Base-by-base conservation (phyloP, 768 basidiomycete species). In the Rhizopogon vesiculosus region DNA sequence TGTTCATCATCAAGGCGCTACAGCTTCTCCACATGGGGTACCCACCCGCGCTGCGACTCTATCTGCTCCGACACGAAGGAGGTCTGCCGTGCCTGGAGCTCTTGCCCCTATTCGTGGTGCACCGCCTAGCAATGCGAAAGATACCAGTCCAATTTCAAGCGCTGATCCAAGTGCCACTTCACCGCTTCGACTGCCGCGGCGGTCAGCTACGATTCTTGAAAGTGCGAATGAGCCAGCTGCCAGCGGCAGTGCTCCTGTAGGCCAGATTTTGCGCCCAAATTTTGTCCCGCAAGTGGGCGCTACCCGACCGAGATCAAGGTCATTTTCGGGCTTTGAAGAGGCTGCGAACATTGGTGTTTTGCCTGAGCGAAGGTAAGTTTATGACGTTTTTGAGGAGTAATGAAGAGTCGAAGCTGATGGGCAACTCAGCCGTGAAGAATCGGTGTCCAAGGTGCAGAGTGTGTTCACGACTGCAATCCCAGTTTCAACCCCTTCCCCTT, bases 291-390 rank as follows among this genome's bases (percentile, higher is more conserved):
- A 78, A 54, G 74, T 73, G 8, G 74, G 76, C 7, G 74, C 74
- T 3, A 61, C 73, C 8, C 72, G 90, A 6, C 81, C 79, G 13
- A 70, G 80, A 5, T 91, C 90, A 5, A 68, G 89, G 49, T 90
- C 87, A 19, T 92, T 92, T 64, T 91, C 89, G 8, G 86, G 82
- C 3, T 86, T 90, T 68, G 79, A 82, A 50, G 72, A 76, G 4
- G 61, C 67, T 5, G 53, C 52, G 1, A 45, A 51, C 48, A n/a
- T 12, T 5, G 38, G 50, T 7, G 1, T 8, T 25, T 48, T 45
- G 12, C 57, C 29, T 16, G 55, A 59, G 19, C 59, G 15, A 44
- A 65, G 64, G 70, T 70, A 7, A 28, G 64, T 56, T 7, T 42
- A 29, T 8, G 31, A 9, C 10, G 9, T 10, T 33, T 39, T 29